phyloP scores from a whole-genome alignment of 176 grass and related monocot species.

The Urochloa ruziziensis region DNA sequence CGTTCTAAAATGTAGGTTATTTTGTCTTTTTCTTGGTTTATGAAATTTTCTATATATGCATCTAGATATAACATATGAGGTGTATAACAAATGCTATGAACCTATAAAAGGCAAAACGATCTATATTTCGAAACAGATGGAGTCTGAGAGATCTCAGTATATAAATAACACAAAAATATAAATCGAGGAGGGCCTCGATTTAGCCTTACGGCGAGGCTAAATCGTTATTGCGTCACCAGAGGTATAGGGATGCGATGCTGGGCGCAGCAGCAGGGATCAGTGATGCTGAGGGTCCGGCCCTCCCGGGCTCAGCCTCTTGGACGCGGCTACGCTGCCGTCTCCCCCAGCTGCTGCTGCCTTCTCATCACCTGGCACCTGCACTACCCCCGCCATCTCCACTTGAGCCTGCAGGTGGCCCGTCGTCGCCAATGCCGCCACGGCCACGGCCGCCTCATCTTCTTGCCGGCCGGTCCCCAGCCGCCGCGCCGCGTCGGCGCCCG shows the following conservation, averaged over 20 bases:
- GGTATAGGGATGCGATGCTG: background rate
- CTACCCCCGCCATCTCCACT: background rate
- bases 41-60: too few species aligned
- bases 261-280: background rate
- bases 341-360: background rate
- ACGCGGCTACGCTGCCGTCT: background rate
- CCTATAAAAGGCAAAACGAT: too few species aligned
- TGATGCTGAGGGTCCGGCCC: slow-evolving; percentile 47
- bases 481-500: background rate
- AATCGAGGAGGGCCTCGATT: too few species aligned
- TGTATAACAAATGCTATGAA: too few species aligned
- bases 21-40: too few species aligned
- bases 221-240: too few species aligned
- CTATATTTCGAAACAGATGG: too few species aligned
- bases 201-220: too few species aligned
- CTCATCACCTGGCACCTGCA: background rate
- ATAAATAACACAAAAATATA: too few species aligned
- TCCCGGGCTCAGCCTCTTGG: slow-evolving; percentile 36
- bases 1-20: too few species aligned
- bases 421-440: background rate
- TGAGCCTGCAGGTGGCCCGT: background rate
- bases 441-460: background rate
- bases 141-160: too few species aligned
- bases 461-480: background rate
- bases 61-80: too few species aligned